These are phyloP conservation scores for Prillingera fragicola DNA, from an alignment of 1,284 basidiomycete genomes.

Conservation along the genomic window DNA sequence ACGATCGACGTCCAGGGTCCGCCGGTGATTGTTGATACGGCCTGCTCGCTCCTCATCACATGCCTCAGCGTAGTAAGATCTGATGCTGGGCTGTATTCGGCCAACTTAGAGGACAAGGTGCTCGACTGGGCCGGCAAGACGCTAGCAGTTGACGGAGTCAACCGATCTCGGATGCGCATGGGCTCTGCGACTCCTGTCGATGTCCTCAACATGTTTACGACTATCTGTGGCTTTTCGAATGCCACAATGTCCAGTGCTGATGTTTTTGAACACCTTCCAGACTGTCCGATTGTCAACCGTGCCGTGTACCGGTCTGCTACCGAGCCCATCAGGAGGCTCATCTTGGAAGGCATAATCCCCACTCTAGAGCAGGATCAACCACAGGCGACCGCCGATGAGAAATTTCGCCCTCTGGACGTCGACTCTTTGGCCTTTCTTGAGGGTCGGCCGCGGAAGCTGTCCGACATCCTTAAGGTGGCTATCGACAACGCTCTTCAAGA, in stretches of 20 bases:
- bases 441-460: conserved; percentile 61
- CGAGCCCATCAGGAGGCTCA: conserved; percentile 60
- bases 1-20: conserved; percentile 85
- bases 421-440: conserved; percentile 27
- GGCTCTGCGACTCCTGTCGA: conserved; percentile 55
- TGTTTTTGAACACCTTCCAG: conserved; percentile 52
- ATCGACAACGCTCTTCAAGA: conserved; percentile 55
- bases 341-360: conserved; percentile 62
- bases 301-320: conserved; percentile 58
- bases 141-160: conserved; percentile 51
- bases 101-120: conserved; percentile 76
- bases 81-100: conserved; percentile 71
- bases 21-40: conserved; percentile 72
- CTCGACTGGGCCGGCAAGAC: conserved; percentile 63
- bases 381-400: background rate
- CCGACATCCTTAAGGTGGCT: conserved; percentile 58
- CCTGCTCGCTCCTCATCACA: conserved; percentile 68
- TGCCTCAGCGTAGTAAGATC: conserved; percentile 64
- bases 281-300: conserved; percentile 59
- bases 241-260: conserved; percentile 10
- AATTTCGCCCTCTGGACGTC: conserved; percentile 30
- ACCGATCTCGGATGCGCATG: conserved; percentile 51
- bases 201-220: conserved; percentile 59
- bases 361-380: conserved; percentile 18
- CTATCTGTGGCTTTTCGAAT: conserved; percentile 54